Conservation (phyloP, 352 stramenopile species). For the Blastocystis sp. region DNA sequence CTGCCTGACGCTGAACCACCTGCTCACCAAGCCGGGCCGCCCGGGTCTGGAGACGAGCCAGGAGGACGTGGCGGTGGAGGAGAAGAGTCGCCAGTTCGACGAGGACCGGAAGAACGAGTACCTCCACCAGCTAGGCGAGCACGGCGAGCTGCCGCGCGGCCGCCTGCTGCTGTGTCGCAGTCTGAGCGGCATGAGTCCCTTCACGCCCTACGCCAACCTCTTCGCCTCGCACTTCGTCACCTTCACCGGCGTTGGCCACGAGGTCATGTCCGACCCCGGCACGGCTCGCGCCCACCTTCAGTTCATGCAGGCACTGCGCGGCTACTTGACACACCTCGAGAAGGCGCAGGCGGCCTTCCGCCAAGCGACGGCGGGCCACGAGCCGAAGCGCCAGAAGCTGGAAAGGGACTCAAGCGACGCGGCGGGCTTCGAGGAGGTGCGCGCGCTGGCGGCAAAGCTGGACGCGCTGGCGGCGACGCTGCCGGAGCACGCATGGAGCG, state of each 20-base stretch:
- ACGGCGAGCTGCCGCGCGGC: neutral
- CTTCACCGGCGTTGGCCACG: neutral
- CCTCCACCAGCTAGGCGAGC: neutral
- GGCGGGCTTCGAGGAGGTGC: neutral
- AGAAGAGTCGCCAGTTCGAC: neutral
- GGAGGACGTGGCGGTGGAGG: neutral
- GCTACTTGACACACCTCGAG: neutral
- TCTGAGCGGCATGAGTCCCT: neutral
- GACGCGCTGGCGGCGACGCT: neutral
- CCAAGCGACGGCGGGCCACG: neutral
- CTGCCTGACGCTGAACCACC: neutral
- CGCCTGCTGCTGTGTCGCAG: neutral
- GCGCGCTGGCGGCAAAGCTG: neutral
- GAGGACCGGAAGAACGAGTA: neutral
- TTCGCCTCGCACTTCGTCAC: neutral
- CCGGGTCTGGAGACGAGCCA: neutral
- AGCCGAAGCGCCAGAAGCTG: neutral
- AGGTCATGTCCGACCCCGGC: neutral
- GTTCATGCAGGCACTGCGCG: neutral
- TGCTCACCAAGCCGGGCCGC: neutral
- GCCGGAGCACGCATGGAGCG: neutral
- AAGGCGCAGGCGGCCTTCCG: neutral
- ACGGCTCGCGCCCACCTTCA: neutral
- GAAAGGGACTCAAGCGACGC: too few species aligned
- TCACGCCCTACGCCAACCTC: neutral